Evolutionary conservation across 1,284 basidiomycete species (phyloP), one percentile per base, ranked within the genome.

Genomic region (Volvariella surrecta): DNA sequence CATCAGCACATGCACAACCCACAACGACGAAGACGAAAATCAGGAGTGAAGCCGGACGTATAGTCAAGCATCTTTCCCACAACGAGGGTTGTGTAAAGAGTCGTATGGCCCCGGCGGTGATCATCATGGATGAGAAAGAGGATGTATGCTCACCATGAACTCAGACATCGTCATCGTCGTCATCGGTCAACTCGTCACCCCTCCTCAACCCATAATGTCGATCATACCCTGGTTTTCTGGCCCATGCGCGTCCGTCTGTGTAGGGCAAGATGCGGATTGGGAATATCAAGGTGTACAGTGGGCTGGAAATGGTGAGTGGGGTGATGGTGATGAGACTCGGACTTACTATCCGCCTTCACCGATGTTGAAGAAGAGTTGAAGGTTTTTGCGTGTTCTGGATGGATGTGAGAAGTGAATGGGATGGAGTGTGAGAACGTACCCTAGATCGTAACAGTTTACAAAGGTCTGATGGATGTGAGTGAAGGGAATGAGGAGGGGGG

Each of bases 361-460:
- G 24, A 94, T 55, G 54, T 97, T 96, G 68, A 98, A 97, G 60
- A 96, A 96, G 20, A 92, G 59, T 50, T 79, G 61, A 3, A 98
- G 62, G 58, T 99, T 98, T 48, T 73, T 71, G 42, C 61, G 58
- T 54, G 63, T 68, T 13, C 79, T 82, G 47, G 35, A 19, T 11
- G 13, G 43, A 32, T 3, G 19, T 18, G 4, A 21, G 9, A 32
- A 19, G 34, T 18, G n/a, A 13, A 28, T 8, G 21, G 44, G 39
- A 17, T 35, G n/a, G 18, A 39, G 37, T 32, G 17, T n/a, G n/a
- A n/a, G 39, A 20, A 61, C 71, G 48, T 58, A 78, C 68, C 95
- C 95, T 4, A 96, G 65, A 58, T 99, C 86, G 58, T 93, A 98
- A 4, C 88, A 92, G 56, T 98, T 98, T 15, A 89, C 70, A 55